Evolutionary conservation across 495 filamentous ascomycete species (phyloP).

Genomic region (Cercophora newfieldiana): DNA sequence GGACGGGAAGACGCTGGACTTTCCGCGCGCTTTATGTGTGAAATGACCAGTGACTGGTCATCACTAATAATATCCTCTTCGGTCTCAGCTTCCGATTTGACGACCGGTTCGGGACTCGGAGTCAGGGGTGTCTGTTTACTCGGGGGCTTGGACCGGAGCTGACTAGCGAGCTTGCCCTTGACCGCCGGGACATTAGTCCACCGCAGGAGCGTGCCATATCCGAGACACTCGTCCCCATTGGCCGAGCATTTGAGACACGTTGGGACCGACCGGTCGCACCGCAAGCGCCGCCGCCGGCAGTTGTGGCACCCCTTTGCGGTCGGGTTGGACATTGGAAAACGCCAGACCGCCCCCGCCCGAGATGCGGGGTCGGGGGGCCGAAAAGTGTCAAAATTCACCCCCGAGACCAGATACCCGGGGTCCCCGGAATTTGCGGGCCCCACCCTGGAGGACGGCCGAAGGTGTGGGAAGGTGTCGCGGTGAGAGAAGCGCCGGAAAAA

Average conservation of each 20-base stretch:
- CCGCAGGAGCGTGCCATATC: slow-evolving; percentile 30
- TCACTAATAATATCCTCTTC: not conserved
- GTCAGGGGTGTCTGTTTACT: slow-evolving; percentile 12
- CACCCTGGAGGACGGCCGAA: not conserved
- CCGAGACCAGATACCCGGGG: not conserved
- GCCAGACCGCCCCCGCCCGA: not conserved
- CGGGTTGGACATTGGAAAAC: slow-evolving; percentile 5
- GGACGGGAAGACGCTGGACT: not conserved
- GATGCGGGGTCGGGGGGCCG: not conserved
- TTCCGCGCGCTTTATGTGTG: no score
- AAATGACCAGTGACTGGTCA: not conserved
- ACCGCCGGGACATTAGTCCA: slow-evolving; percentile 45
- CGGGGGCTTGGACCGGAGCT: not conserved
- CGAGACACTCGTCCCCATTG: slow-evolving; percentile 46
- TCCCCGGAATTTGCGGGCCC: not conserved
- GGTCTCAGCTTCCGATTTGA: slow-evolving; percentile 6
- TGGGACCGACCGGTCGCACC: slow-evolving; percentile 54
- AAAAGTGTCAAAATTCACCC: not conserved
- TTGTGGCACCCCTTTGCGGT: slow-evolving; percentile 31
- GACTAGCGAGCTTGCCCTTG: slow-evolving; percentile 41
- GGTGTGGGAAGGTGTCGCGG: not conserved
- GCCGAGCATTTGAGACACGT: slow-evolving; percentile 51
- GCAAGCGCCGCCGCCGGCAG: slow-evolving; percentile 52
- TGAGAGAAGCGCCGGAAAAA: not conserved
- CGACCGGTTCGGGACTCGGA: slow-evolving; percentile 6